phyloP scores from a whole-genome alignment of 768 basidiomycete genomes.

The Mycena vitilis region DNA sequence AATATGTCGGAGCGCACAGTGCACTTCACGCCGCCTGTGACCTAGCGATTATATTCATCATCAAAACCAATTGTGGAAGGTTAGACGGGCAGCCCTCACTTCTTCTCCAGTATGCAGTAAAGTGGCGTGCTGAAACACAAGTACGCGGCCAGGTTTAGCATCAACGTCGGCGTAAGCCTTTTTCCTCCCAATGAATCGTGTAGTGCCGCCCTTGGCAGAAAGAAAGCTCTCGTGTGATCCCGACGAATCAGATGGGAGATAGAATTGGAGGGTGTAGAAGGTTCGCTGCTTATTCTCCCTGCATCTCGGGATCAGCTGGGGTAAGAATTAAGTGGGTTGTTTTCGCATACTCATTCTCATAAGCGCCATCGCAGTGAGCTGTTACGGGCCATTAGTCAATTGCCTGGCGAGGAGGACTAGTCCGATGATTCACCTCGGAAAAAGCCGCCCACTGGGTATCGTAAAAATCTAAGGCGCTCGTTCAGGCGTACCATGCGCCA shows the following conservation, averaged over 20 bases:
- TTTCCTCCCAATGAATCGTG: slow-evolving; percentile 4
- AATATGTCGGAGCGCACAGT: slow-evolving; percentile 30
- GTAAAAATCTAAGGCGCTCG: slow-evolving; percentile 33
- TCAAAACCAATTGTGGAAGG: neutral
- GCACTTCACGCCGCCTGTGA: slow-evolving; percentile 25
- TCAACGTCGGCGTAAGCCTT: slow-evolving; percentile 27
- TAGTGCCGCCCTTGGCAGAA: slow-evolving; percentile 28
- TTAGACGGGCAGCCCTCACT: neutral
- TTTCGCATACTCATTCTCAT: slow-evolving; percentile 22
- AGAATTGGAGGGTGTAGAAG: slow-evolving; percentile 34
- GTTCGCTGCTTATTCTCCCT: slow-evolving; percentile 27
- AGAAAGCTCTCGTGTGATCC: slow-evolving; percentile 29
- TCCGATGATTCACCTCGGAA: neutral
- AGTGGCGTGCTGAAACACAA: slow-evolving; percentile 29
- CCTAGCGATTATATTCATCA: neutral
- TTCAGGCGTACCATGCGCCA: slow-evolving; percentile 36
- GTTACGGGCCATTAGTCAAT: no score
- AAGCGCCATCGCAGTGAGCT: slow-evolving; percentile 20
- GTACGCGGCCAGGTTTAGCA: slow-evolving; percentile 28
- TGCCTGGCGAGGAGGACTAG: no score
- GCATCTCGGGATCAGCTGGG: no score
- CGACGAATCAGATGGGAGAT: slow-evolving; percentile 29
- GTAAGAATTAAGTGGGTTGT: neutral
- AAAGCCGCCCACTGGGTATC: slow-evolving; percentile 28
- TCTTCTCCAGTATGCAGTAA: slow-evolving; percentile 32